Conservation (phyloP, 75 land plant genomes). For the Sequoia sempervirens region DNA sequence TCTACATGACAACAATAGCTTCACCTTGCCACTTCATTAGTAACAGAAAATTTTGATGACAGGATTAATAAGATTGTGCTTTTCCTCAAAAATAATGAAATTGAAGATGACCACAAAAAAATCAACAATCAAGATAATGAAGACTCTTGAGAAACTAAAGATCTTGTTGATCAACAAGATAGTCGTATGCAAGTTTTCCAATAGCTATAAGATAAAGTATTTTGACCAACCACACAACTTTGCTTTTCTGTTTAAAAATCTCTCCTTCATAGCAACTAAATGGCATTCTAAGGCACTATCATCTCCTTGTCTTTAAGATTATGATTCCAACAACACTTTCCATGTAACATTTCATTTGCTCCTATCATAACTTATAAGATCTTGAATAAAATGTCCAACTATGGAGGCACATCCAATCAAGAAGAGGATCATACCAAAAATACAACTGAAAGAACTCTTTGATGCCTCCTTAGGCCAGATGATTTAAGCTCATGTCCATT, state of each 20-base stretch:
- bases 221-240: background rate
- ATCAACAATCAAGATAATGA: background rate
- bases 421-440: conserved; percentile 62
- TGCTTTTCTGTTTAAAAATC: background rate
- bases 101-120: background rate
- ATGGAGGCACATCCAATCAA: background rate
- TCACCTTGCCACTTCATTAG: background rate
- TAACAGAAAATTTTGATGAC: background rate
- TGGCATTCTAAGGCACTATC: background rate
- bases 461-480: conserved; percentile 55
- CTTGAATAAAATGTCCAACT: background rate
- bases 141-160: background rate
- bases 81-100: background rate
- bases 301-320: background rate
- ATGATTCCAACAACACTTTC: background rate
- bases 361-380: background rate
- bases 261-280: background rate
- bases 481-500: conserved; percentile 21
- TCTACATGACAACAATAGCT: background rate
- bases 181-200: background rate
- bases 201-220: background rate
- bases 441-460: conserved; percentile 78
- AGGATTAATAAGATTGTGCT: background rate
- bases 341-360: background rate
- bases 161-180: background rate